A percentile compares a stretch with the other conserved stretches of the same genome.
Evolutionary conservation across 2,329 filamentous ascomycete species (phyloP).

Genomic region (Polychaeton citri): DNA sequence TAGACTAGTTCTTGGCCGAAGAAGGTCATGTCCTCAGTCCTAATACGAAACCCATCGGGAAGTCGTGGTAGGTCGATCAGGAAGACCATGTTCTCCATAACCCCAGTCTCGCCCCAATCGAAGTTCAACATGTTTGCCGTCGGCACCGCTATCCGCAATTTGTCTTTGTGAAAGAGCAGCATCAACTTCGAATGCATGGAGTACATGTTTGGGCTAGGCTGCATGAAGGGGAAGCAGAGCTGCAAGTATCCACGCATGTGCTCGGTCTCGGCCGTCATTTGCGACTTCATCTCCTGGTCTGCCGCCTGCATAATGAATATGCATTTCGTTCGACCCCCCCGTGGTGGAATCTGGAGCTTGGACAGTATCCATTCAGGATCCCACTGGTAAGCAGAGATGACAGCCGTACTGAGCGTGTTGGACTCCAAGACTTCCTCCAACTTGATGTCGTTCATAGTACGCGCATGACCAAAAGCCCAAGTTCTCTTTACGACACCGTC

Average conservation of each 20-base stretch:
- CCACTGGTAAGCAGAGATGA: slow-evolving; percentile 81
- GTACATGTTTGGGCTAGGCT: slow-evolving; percentile 41
- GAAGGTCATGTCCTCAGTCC: slow-evolving; percentile 24
- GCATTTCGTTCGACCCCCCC: slow-evolving; percentile 39
- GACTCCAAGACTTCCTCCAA: slow-evolving; percentile 78
- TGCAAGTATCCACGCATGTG: slow-evolving; percentile 34
- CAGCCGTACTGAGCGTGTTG: slow-evolving; percentile 55
- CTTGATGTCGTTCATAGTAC: slow-evolving; percentile 60
- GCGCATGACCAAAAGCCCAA: slow-evolving; percentile 51
- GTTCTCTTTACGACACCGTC: slow-evolving; percentile 68
- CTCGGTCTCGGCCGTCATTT: slow-evolving; percentile 17
- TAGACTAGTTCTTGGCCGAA: slow-evolving; percentile 60
- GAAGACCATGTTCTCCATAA: slow-evolving; percentile 83
- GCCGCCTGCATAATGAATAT: slow-evolving; percentile 48
- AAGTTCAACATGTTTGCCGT: slow-evolving; percentile 74
- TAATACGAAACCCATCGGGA: slow-evolving; percentile 8
- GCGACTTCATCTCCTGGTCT: slow-evolving; percentile 25
- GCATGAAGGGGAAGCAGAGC: slow-evolving; percentile 71
- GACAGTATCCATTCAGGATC: slow-evolving; percentile 63
- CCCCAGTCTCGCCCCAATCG: slow-evolving; percentile 78
- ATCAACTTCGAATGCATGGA: slow-evolving; percentile 94
- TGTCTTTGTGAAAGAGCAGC: slow-evolving; percentile 62
- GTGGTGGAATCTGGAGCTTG: slow-evolving; percentile 44
- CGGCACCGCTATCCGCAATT: slow-evolving; percentile 70
- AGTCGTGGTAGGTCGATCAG: slow-evolving; percentile 76